Percentiles rank a stretch among this genome's conserved stretches.
Conservation (phyloP, 176 grass and related monocot species). For the Ananas comosus region DNA sequence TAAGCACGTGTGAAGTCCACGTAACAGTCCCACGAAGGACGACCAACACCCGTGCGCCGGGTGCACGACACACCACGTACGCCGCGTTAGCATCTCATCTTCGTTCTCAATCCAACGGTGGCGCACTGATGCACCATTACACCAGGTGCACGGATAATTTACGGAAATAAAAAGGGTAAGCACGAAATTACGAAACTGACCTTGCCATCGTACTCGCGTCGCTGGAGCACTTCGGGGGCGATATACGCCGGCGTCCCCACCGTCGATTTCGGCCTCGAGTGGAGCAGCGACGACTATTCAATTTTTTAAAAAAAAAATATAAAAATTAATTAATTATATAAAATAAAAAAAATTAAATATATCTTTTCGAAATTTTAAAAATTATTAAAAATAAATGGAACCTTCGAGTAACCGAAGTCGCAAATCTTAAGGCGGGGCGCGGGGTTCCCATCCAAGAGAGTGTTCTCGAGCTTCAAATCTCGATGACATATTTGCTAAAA, state of each 20-base stretch:
- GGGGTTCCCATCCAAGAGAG: constrained; percentile 57
- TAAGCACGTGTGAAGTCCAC: too few species aligned
- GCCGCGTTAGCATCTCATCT: too few species aligned
- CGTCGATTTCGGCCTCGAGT: constrained; percentile 90
- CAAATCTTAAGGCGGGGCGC: constrained; percentile 75
- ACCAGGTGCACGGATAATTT: background rate
- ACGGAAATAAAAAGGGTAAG: background rate
- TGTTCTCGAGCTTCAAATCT: constrained; percentile 76
- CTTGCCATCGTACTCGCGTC: constrained; percentile 93
- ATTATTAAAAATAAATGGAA: background rate
- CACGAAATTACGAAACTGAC: constrained; percentile 33
- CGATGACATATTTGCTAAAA: constrained; percentile 68
- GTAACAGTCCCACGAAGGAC: too few species aligned
- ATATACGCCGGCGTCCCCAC: constrained; percentile 90
- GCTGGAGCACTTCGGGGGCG: constrained; percentile 78
- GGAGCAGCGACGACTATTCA: constrained; percentile 67
- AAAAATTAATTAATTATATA: background rate
- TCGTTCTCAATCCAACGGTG: too few species aligned
- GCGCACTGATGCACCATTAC: too few species aligned
- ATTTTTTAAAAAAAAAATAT: background rate
- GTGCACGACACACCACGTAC: too few species aligned
- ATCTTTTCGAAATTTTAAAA: background rate
- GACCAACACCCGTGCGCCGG: too few species aligned
- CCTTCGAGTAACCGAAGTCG: constrained; percentile 84
- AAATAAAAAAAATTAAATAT: constrained; percentile 6